Base-by-base conservation (phyloP, 2,329 filamentous ascomycete species). In the Cryphonectria nitschkei region DNA sequence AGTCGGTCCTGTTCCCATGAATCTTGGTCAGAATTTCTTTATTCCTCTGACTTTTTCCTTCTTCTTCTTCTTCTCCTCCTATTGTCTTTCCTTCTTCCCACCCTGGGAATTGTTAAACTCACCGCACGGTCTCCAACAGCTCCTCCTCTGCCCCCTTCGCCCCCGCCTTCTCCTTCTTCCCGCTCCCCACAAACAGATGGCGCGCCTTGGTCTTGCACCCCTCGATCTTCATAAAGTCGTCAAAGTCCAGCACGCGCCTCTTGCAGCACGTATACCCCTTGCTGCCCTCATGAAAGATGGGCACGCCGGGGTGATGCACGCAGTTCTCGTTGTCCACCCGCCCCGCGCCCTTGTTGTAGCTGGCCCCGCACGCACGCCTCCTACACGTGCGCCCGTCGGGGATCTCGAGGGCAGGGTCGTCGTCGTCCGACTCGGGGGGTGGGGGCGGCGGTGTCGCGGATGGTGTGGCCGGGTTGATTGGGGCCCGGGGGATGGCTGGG, bases 221-320 rank as follows among this genome's bases (percentile, higher is more conserved):
- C 76, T 93, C 90, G 72, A 99, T 95, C 82, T 93, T 96, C 90
- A 99, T 90, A 82, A 99, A 99, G 81, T 98, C 92, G 80, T 99
- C 95, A 81, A 99, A 99, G 79, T 99, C 96, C 71, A 99, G 84
- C 70, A 99, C 96, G 52, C 94, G 88, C 76, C 94, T 87, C 88
- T 98, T 98, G 84, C 96, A 99, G 85, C 96, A 99, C 72, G 90
- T 94, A 87, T 96, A 99, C 1, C 96, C 96, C 84, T 99, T 99
- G 83, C 93, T 97, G 50, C 96, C 96, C 84, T 99, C 96, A 80
- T 99, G 96, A 83, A 99, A 99, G 75, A 99, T 91, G 34, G 96
- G 93, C 32, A 88, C 89, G 5, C 96, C 96, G 0, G 96, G 95
- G 81, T 99, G 96, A 78, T 97, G 91, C 63, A 93, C 86, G 79